Evolutionary conservation across 202 grass and related monocot species (phyloP).

Genomic region (Carex arenaria): DNA sequence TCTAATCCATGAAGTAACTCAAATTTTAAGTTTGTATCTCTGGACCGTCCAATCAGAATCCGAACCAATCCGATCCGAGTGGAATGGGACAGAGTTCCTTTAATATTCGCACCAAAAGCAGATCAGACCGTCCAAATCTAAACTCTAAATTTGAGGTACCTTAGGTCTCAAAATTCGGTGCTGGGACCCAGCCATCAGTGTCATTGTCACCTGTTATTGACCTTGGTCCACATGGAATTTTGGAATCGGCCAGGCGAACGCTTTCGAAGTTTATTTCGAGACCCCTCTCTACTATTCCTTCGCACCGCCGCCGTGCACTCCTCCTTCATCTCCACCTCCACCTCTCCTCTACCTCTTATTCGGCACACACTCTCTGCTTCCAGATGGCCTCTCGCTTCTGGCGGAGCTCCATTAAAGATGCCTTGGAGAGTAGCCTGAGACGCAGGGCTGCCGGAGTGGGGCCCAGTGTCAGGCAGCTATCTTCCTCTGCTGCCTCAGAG

Average conservation of each 20-base stretch:
- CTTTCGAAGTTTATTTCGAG: neutral
- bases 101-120: no score
- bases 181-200: neutral
- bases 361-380: neutral
- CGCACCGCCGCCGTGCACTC: conserved; percentile 3
- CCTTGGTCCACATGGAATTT: neutral
- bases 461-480: conserved; percentile 27
- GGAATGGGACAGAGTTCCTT: no score
- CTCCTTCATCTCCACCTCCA: conserved; percentile 20
- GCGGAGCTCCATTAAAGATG: conserved; percentile 42
- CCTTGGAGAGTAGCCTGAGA: conserved; percentile 29
- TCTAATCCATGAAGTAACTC: no score
- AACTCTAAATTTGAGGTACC: no score
- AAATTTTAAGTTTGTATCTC: no score
- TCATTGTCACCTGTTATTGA: neutral
- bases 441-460: conserved; percentile 17
- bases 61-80: no score
- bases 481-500: conserved; percentile 8
- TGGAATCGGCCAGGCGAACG: neutral
- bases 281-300: neutral
- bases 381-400: conserved; percentile 34
- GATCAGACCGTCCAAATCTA: no score
- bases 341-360: conserved; percentile 10
- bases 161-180: no score
- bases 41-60: no score